Evolutionary conservation across 2,329 filamentous ascomycete genomes (phyloP), one percentile per base, ranked within the genome.

Genomic region (Diplodia scrobiculata): DNA sequence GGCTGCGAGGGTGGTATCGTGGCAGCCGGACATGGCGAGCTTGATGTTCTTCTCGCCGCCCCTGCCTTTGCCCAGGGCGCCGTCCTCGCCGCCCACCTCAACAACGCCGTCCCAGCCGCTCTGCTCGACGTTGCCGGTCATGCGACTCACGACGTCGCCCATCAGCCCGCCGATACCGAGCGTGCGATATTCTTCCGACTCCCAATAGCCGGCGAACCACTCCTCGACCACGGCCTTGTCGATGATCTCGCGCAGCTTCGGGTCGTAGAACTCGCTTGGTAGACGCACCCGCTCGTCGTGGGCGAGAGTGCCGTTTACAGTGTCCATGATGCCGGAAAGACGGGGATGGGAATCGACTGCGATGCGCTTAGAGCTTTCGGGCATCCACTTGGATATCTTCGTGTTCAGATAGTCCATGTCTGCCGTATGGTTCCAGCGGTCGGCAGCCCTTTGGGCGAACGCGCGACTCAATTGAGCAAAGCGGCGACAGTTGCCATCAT

Each of bases 251-350:
- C 87, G 84, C 3, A 84, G 87, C 73, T 88, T 89, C 19, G 83
- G 75, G 73, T 97, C 92, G 78, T 98, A 98, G 77, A 99, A 98
- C 69, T 92, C 90, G 10, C 84, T 82, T 0, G 95, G 95, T 2
- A 98, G 84, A 53, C 84, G 87, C 0, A 93, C 97, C 11, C 85
- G 84, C 0, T 90, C 86, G 0, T 91, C 91, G 75, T 98, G 95
- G 2, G 93, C 94, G 13, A 90, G 82, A 0, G 92, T 96, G 6
- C 91, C 87, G 75, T 97, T 98, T 73, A 98, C 85, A 0, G 91
- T 95, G 79, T 99, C 95, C 90, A 96, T 92, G 72, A 99, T 89
- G 63, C 95, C 95, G 5, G 88, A 92, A 13, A 98, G 82, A 52
- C 93, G 84, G 0, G 95, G 95, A 67, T 89, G 89, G 0, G 88